Percentiles rank a stretch among this genome's conserved stretches.
These are phyloP conservation scores for Fusarium bulbicola DNA, from an alignment of 2,329 filamentous ascomycete species.

Conservation along the genomic window DNA sequence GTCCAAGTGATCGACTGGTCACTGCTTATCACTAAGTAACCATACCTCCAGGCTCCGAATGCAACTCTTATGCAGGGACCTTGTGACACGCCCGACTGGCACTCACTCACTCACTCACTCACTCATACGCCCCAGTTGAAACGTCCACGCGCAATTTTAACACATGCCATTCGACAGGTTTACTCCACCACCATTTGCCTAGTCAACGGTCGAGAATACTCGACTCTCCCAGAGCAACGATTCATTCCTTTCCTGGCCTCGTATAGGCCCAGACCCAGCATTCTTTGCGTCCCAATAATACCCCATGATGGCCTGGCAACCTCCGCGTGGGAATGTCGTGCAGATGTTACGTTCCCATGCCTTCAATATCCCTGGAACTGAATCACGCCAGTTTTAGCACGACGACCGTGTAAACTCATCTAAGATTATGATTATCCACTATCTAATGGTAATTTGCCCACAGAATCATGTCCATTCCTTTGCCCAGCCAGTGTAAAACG, in stretches of 20 bases:
- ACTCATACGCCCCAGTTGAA: neutral
- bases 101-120: neutral
- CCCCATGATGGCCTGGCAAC: conserved; percentile 5
- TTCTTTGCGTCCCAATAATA: neutral
- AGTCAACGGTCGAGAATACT: conserved; percentile 2
- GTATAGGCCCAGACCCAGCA: neutral
- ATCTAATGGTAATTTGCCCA: conserved; percentile 11
- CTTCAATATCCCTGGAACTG: neutral
- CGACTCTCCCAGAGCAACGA: conserved; percentile 2
- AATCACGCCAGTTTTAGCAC: neutral
- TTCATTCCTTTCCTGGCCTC: neutral
- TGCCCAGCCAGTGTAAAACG: neutral
- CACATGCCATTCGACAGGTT: conserved; percentile 18
- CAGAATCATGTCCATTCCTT: conserved; percentile 29
- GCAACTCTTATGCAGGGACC: conserved; percentile 12
- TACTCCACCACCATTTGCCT: neutral
- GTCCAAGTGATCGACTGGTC: neutral
- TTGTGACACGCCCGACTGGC: conserved; percentile 19
- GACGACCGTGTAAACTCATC: neutral
- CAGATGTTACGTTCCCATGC: neutral
- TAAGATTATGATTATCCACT: conserved; percentile 35
- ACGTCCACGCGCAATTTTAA: conserved; percentile 27
- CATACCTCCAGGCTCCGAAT: neutral
- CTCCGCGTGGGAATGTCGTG: conserved; percentile 19
- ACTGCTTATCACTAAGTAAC: neutral